Conservation (phyloP, 2,329 filamentous ascomycete genomes). For the Chaetomium strumarium region DNA sequence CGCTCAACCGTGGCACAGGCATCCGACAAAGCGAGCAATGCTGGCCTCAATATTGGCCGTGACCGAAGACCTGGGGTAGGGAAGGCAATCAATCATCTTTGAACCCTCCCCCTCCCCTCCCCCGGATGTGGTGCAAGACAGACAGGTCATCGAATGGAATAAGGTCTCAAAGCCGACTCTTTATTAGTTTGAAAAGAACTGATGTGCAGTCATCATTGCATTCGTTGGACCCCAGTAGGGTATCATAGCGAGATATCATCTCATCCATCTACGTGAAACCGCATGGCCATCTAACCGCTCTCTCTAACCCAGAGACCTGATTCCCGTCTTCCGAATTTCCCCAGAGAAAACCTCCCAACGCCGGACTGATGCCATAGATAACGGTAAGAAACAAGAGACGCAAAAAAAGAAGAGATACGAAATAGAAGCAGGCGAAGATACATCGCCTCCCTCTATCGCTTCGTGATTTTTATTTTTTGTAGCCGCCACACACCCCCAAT, state of each 20-base stretch:
- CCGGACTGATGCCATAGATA: conserved; percentile 8
- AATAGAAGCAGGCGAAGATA: not conserved
- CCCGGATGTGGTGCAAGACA: too few species aligned
- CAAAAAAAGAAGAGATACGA: not conserved
- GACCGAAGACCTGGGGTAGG: too few species aligned
- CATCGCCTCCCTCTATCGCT: too few species aligned
- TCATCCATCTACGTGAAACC: not conserved
- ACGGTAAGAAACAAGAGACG: not conserved
- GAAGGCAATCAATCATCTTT: too few species aligned
- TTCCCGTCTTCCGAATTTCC: not conserved
- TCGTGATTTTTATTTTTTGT: not conserved
- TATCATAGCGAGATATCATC: conserved; percentile 4
- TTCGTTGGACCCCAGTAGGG: conserved; percentile 8
- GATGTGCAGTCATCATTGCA: conserved; percentile 2
- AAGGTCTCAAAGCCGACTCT: not conserved
- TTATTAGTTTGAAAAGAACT: not conserved
- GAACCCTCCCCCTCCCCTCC: too few species aligned
- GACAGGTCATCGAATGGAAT: too few species aligned
- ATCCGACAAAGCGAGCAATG: too few species aligned
- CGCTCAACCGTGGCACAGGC: too few species aligned
- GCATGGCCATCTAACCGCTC: not conserved
- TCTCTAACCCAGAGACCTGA: not conserved
- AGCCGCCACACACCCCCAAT: not conserved
- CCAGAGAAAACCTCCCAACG: conserved; percentile 6
- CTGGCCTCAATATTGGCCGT: too few species aligned